These are phyloP conservation scores for Eucalyptus microcorys DNA, from an alignment of 345 rosid species.

Conservation along the genomic window DNA sequence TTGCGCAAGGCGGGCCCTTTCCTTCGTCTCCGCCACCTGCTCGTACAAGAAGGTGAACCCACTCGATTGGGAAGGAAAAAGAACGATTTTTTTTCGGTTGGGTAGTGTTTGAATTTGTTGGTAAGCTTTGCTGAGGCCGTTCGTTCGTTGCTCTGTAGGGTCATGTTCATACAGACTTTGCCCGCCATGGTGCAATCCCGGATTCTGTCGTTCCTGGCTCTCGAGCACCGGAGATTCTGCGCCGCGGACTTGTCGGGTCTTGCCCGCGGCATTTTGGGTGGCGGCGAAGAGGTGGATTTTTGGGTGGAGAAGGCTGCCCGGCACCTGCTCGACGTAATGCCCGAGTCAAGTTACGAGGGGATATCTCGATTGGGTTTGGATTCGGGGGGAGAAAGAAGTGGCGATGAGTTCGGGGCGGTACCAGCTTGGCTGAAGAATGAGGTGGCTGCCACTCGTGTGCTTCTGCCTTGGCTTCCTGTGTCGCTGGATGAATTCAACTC, in stretches of 20 bases:
- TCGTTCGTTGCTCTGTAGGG: constrained; percentile 15
- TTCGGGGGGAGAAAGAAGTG: constrained; percentile 12
- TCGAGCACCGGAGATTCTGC: constrained; percentile 37
- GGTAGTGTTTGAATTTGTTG: neutral
- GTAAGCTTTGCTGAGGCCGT: neutral
- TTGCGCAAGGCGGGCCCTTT: constrained; percentile 5
- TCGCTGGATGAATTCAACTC: constrained; percentile 13
- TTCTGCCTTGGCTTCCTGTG: constrained; percentile 69
- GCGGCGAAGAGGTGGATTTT: constrained; percentile 19
- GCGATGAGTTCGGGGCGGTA: constrained; percentile 30
- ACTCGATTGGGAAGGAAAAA: neutral
- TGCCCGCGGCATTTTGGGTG: constrained; percentile 31
- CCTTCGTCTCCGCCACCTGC: constrained; percentile 1
- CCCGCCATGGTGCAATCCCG: constrained; percentile 53
- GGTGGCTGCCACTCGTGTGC: neutral
- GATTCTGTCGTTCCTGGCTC: constrained; percentile 49
- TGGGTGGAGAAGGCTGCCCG: constrained; percentile 62
- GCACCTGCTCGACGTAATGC: constrained; percentile 49
- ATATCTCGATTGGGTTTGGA: constrained; percentile 26
- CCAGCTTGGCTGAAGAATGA: constrained; percentile 46
- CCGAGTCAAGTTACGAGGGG: constrained; percentile 23
- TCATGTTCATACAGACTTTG: constrained; percentile 56
- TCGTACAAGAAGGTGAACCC: constrained; percentile 21
- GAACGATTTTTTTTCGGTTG: neutral
- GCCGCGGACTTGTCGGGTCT: constrained; percentile 30